Percentiles rank a stretch among this genome's conserved stretches.
phyloP scores from a whole-genome alignment of 2,329 filamentous ascomycete species.

The Gyromitra esculenta region DNA sequence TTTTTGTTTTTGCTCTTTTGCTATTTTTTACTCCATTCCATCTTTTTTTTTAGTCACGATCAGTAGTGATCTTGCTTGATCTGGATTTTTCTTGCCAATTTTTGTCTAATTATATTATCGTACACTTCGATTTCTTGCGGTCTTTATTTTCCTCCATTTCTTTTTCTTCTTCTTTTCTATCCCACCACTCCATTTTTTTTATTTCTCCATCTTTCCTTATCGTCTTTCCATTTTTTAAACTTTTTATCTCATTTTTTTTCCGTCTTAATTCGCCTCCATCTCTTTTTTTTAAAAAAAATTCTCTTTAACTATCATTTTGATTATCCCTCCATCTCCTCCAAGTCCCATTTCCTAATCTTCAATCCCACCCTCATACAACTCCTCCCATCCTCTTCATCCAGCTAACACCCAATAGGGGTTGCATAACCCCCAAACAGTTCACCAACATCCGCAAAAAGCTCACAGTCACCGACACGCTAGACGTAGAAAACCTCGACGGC shows the following conservation, averaged over 20 bases:
- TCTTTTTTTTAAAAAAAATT: no score
- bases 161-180: neutral
- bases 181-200: neutral
- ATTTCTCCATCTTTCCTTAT: neutral
- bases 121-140: neutral
- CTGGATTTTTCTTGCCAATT: no score
- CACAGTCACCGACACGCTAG: constrained; percentile 64
- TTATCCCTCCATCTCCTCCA: no score
- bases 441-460: constrained; percentile 71
- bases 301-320: no score
- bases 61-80: no score
- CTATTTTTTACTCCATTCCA: neutral
- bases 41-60: neutral
- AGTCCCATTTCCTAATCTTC: neutral
- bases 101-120: no score
- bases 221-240: neutral
- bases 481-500: constrained; percentile 78
- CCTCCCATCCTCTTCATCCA: no score
- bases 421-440: constrained; percentile 80
- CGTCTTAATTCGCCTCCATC: neutral
- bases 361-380: neutral
- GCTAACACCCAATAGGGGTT: constrained; percentile 73
- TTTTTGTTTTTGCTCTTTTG: neutral
- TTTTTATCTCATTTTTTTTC: neutral
- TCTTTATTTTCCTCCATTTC: neutral